phyloP scores from a whole-genome alignment of 176 grass and related monocot genomes.

The Otatea glauca region DNA sequence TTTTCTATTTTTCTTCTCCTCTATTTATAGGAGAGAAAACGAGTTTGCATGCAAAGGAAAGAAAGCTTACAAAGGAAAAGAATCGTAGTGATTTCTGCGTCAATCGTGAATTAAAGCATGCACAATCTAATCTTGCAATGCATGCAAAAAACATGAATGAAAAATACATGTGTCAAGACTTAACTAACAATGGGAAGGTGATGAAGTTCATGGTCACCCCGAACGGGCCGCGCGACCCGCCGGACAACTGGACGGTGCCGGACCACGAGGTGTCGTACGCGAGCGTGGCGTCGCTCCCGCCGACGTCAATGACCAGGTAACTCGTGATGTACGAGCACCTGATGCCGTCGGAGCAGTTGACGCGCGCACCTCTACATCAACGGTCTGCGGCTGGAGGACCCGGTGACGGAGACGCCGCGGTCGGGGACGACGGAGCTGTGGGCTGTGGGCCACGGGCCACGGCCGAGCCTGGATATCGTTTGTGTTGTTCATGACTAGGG shows the following conservation, averaged over 20 bases:
- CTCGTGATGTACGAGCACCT: slow-evolving; percentile 68
- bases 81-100: too few species aligned
- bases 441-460: slow-evolving; percentile 40
- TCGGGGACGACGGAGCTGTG: slow-evolving; percentile 72
- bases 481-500: too few species aligned
- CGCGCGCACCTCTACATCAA: slow-evolving; percentile 75
- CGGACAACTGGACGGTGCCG: slow-evolving; percentile 42
- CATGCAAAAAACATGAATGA: too few species aligned
- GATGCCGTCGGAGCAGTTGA: slow-evolving; percentile 53
- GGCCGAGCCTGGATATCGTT: slow-evolving; percentile 62
- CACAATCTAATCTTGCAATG: too few species aligned
- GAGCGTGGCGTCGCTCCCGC: slow-evolving; percentile 9
- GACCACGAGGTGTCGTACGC: slow-evolving; percentile 39
- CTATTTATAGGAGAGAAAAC: too few species aligned
- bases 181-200: too few species aligned
- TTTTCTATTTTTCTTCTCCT: too few species aligned
- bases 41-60: too few species aligned
- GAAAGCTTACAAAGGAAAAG: too few species aligned
- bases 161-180: too few species aligned
- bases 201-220: background rate
- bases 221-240: background rate
- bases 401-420: slow-evolving; percentile 64
- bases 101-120: too few species aligned
- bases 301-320: slow-evolving; percentile 41
- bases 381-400: slow-evolving; percentile 51